Evolutionary conservation across 768 basidiomycete species (phyloP).

Genomic region (Pisolithus albus): DNA sequence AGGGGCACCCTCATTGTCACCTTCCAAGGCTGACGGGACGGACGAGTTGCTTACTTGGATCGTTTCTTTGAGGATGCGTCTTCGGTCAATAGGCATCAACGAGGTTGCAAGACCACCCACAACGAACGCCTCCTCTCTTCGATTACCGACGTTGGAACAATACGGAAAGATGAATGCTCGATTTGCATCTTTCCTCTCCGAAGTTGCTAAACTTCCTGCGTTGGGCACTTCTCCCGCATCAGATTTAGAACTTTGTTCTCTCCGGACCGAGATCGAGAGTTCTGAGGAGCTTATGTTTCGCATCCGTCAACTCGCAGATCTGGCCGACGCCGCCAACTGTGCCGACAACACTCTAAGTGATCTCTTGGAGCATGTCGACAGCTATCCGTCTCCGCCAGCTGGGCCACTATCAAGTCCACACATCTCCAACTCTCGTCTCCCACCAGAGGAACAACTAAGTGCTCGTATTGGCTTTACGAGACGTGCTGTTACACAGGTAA

Average conservation of each 20-base stretch:
- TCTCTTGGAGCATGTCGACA: constrained; percentile 79
- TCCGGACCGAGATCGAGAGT: constrained; percentile 52
- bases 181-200: constrained; percentile 40
- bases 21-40: constrained; percentile 33
- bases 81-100: constrained; percentile 57
- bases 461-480: constrained; percentile 61
- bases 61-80: constrained; percentile 47
- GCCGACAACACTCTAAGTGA: constrained; percentile 81
- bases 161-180: constrained; percentile 40
- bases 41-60: constrained; percentile 45
- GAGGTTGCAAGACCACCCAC: constrained; percentile 40
- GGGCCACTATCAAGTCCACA: constrained; percentile 48
- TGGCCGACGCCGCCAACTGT: constrained; percentile 40
- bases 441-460: constrained; percentile 62
- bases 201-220: constrained; percentile 42
- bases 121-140: constrained; percentile 27
- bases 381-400: constrained; percentile 59
- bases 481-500: constrained; percentile 42
- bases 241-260: constrained; percentile 55
- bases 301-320: constrained; percentile 47
- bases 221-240: constrained; percentile 34
- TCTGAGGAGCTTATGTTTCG: constrained; percentile 44
- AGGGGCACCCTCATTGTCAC: constrained; percentile 28
- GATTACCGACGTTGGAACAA: constrained; percentile 47
- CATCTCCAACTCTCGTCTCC: constrained; percentile 30